Evolutionary conservation across 2,329 filamentous ascomycete species (phyloP).

Genomic region (Botryotinia convoluta): DNA sequence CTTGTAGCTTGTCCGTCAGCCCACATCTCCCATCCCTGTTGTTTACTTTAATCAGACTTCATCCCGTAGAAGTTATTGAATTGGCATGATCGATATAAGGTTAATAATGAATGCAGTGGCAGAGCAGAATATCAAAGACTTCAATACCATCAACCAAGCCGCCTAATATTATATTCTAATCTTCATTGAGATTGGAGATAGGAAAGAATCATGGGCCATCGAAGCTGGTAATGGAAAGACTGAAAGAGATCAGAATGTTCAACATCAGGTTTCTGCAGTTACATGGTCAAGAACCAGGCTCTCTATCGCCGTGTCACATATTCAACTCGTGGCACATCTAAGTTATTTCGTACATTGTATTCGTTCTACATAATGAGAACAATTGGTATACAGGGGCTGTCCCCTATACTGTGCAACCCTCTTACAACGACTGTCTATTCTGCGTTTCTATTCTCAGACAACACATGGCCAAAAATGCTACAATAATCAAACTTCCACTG

Average conservation of each 20-base stretch:
- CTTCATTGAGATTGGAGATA: not conserved
- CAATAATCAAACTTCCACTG: slow-evolving; percentile 54
- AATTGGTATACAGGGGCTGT: not conserved
- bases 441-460: slow-evolving; percentile 63
- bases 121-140: not conserved
- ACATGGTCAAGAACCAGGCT: not conserved
- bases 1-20: not conserved
- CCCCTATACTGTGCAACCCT: not conserved
- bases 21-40: slow-evolving; percentile 2
- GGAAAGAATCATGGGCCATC: not conserved
- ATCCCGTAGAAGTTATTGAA: not conserved
- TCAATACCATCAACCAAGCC: not conserved
- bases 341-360: not conserved
- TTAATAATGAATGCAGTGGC: not conserved
- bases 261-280: not conserved
- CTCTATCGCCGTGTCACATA: not conserved
- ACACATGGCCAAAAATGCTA: slow-evolving; percentile 58
- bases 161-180: not conserved
- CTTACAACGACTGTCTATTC: slow-evolving; percentile 54
- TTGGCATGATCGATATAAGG: not conserved
- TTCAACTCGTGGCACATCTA: not conserved
- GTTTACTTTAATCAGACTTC: slow-evolving; percentile 13
- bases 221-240: not conserved
- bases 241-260: too few species aligned
- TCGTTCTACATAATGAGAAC: not conserved